These are phyloP conservation scores for Linnemannia elongata DNA, from an alignment of 192 early-diverging fungal species.

Conservation along the genomic window DNA sequence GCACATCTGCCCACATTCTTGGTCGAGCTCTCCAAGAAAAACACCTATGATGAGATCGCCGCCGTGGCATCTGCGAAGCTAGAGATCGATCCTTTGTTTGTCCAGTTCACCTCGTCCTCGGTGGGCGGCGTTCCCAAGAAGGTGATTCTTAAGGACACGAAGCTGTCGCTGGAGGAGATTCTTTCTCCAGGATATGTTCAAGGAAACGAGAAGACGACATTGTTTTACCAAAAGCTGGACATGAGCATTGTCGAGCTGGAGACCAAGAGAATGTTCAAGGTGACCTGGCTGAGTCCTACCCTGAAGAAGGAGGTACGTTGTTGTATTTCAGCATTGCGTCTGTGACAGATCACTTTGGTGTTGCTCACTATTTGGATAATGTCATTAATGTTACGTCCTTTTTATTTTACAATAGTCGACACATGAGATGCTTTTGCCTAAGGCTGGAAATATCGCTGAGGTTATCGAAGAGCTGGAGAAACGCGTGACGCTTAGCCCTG, in stretches of 20 bases:
- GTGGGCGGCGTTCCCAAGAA: slow-evolving; percentile 44
- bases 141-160: slow-evolving; percentile 43
- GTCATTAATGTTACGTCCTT: not conserved
- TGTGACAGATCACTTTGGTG: not conserved
- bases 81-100: slow-evolving; percentile 73
- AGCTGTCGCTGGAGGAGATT: slow-evolving; percentile 57
- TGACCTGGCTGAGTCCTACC: slow-evolving; percentile 74
- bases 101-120: slow-evolving; percentile 75
- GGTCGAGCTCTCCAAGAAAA: slow-evolving; percentile 75
- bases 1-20: slow-evolving; percentile 56
- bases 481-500: slow-evolving; percentile 62
- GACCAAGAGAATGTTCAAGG: slow-evolving; percentile 77
- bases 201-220: slow-evolving; percentile 33
- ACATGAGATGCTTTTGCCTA: slow-evolving; percentile 79
- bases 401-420: slow-evolving; percentile 19
- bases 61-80: slow-evolving; percentile 72
- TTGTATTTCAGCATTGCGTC: not conserved
- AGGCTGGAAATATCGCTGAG: slow-evolving; percentile 62
- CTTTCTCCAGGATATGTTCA: slow-evolving; percentile 40
- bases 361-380: not conserved
- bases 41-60: slow-evolving; percentile 77
- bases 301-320: slow-evolving; percentile 74
- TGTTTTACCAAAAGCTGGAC: slow-evolving; percentile 91
- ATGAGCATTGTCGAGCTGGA: slow-evolving; percentile 87
- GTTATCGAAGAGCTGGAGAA: slow-evolving; percentile 64